These are phyloP conservation scores for Talaromyces ruber DNA, from an alignment of 495 filamentous ascomycete species.

Conservation along the genomic window DNA sequence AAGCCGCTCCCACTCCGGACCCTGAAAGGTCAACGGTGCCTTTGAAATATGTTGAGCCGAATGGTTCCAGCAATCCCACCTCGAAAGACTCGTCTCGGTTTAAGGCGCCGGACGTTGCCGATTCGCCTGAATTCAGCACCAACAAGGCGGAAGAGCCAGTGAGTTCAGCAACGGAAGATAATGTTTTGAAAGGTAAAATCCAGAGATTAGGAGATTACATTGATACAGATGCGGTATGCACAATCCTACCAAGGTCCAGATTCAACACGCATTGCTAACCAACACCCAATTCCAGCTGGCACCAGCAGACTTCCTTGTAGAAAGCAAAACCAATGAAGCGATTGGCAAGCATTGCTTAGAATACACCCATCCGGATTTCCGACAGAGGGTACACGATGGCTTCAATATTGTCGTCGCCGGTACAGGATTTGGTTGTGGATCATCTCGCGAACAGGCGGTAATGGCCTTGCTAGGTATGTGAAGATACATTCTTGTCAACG, in stretches of 20 bases:
- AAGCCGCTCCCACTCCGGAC: neutral
- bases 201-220: slow-evolving; percentile 32
- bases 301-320: slow-evolving; percentile 23
- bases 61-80: neutral
- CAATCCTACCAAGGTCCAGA: neutral
- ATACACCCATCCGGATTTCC: slow-evolving; percentile 30
- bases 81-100: neutral
- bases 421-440: slow-evolving; percentile 34
- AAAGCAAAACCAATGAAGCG: slow-evolving; percentile 15
- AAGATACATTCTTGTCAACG: neutral
- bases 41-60: neutral
- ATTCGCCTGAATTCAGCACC: neutral
- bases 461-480: slow-evolving; percentile 22
- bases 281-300: slow-evolving; percentile 12
- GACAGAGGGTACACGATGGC: slow-evolving; percentile 19
- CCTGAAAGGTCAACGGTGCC: no score
- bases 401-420: slow-evolving; percentile 32
- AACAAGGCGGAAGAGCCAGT: neutral
- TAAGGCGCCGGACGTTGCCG: neutral
- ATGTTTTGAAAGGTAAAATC: slow-evolving; percentile 16
- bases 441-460: slow-evolving; percentile 32
- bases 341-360: slow-evolving; percentile 26
- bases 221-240: slow-evolving; percentile 28
- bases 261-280: neutral
- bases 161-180: neutral